A percentile compares a stretch with the other conserved stretches of the same genome.
Evolutionary conservation across 192 early-diverging fungal species (phyloP).

Genomic region (Glomus cerebriforme): DNA sequence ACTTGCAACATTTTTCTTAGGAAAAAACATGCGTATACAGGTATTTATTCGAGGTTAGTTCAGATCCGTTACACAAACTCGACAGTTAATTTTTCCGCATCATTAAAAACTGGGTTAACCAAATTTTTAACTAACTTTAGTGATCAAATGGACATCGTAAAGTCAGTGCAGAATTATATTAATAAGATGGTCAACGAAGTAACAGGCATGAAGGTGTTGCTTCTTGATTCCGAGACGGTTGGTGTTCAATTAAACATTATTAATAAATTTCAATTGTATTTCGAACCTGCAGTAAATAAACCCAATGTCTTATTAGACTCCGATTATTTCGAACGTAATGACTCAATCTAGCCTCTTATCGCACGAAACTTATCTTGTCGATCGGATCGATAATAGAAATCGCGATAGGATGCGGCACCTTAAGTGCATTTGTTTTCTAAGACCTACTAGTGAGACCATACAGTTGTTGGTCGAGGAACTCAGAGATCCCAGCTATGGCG

Average conservation of each 20-base stretch:
- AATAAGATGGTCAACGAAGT: conserved; percentile 90
- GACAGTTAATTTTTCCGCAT: too few species aligned
- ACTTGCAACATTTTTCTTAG: background rate
- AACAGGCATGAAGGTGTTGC: conserved; percentile 96
- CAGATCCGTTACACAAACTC: too few species aligned
- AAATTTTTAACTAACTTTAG: too few species aligned
- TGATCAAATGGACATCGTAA: conserved; percentile 73
- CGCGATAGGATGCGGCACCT: conserved; percentile 94
- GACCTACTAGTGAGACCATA: conserved; percentile 84
- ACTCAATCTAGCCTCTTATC: conserved; percentile 92
- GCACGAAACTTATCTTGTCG: conserved; percentile 93
- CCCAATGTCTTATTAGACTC: conserved; percentile 61
- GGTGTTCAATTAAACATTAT: conserved; percentile 1
- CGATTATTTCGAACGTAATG: conserved; percentile 89
- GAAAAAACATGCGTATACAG: background rate
- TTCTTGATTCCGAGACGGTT: conserved; percentile 93
- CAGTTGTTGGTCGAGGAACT: conserved; percentile 90
- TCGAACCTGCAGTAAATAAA: background rate
- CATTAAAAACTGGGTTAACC: too few species aligned
- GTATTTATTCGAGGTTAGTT: too few species aligned
- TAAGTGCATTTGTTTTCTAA: conserved; percentile 90
- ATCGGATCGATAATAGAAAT: conserved; percentile 82
- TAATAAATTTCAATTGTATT: background rate
- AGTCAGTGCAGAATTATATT: conserved; percentile 84
- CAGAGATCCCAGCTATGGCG: conserved; percentile 88